Evolutionary conservation across 306 rosid genomes (phyloP).

Genomic region (Vigna nakashimae): DNA sequence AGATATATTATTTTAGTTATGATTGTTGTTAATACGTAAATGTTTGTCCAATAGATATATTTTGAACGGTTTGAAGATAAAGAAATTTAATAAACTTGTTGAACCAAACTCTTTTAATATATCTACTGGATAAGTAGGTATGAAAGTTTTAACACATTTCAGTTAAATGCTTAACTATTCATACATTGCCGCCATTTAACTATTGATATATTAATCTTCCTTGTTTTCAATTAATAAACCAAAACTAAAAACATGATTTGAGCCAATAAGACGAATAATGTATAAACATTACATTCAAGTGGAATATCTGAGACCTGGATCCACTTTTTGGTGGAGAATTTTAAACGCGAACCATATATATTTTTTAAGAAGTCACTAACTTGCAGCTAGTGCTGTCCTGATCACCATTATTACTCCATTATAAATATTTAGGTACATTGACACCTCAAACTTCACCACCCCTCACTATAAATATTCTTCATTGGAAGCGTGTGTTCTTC

Average conservation of each 20-base stretch:
- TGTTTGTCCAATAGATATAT: too few relatives aligned
- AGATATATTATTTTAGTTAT: too few relatives aligned
- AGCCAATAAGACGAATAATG: conserved; percentile 10
- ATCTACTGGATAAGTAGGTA: too few relatives aligned
- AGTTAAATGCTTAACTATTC: neutral
- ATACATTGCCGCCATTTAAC: neutral
- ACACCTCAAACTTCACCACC: conserved; percentile 14
- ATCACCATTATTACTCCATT: conserved; percentile 32
- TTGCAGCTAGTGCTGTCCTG: conserved; percentile 44
- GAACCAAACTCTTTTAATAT: too few relatives aligned
- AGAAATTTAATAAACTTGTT: too few relatives aligned
- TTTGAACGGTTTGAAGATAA: too few relatives aligned
- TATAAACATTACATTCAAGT: neutral
- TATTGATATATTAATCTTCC: neutral
- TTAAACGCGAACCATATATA: neutral
- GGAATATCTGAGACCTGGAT: conserved; percentile 1
- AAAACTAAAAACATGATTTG: neutral
- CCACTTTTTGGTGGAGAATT: conserved; percentile 8
- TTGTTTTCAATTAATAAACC: neutral
- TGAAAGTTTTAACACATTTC: neutral
- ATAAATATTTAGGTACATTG: conserved; percentile 16
- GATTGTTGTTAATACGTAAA: too few relatives aligned
- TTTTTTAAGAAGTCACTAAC: conserved; percentile 40
- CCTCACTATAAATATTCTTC: conserved; percentile 52
- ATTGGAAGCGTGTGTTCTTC: conserved; percentile 52